phyloP scores from a whole-genome alignment of 108 stramenopile genomes.

The Asterionellopsis glacialis region DNA sequence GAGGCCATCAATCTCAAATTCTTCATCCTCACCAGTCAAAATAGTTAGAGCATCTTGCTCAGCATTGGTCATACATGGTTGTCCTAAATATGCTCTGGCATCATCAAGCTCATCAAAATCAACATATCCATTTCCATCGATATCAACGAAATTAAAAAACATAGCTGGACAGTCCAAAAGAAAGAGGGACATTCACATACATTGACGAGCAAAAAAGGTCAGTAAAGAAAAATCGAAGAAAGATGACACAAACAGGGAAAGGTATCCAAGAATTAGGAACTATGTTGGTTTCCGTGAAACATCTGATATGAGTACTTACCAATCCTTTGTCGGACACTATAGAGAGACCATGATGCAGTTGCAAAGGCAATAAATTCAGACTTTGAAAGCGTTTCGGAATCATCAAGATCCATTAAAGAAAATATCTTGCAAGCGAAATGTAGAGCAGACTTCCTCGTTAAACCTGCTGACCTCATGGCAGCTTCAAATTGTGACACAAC shows the following conservation, averaged over 20 bases:
- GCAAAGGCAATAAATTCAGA: too few species aligned
- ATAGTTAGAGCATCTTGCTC: neutral
- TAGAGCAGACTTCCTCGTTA: neutral
- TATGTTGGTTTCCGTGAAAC: too few species aligned
- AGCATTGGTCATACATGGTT: constrained; percentile 7
- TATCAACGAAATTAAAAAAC: constrained; percentile 34
- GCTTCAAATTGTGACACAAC: neutral
- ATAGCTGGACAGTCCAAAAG: constrained; percentile 8
- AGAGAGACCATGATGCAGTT: too few species aligned
- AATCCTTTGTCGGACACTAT: too few species aligned
- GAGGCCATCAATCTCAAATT: neutral
- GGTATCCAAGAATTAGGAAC: too few species aligned
- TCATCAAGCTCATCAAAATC: constrained; percentile 21
- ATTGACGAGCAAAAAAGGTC: too few species aligned
- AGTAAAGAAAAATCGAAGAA: too few species aligned
- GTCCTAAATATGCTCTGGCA: constrained; percentile 24
- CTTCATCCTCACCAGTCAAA: constrained; percentile 6
- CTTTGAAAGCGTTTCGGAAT: constrained; percentile 10
- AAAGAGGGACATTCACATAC: constrained; percentile 15
- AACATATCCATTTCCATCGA: constrained; percentile 12
- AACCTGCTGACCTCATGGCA: neutral
- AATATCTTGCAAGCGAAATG: neutral
- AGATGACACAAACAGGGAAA: too few species aligned
- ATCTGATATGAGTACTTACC: too few species aligned
- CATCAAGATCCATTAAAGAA: constrained; percentile 17